phyloP scores from a whole-genome alignment of 805 yeast species.

The Hermanozyma aechmeae region DNA sequence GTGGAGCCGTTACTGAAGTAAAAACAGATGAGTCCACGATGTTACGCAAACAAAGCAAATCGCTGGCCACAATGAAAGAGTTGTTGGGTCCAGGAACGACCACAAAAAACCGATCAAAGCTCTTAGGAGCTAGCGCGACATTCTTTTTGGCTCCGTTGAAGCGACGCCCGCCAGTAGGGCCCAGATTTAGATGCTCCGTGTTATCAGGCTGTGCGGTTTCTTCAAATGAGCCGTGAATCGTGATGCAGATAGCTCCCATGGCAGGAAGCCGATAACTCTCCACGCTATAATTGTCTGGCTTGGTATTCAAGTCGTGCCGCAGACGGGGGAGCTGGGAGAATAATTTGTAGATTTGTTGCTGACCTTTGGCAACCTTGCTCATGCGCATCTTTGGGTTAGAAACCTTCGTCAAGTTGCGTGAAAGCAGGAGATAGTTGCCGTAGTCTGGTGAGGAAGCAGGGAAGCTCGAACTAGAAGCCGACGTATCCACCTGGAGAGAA shows the following conservation, averaged over 20 bases:
- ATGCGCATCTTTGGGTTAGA: slow-evolving; percentile 45
- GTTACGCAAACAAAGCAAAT: slow-evolving; percentile 50
- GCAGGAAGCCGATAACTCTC: slow-evolving; percentile 68
- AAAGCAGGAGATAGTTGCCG: slow-evolving; percentile 60
- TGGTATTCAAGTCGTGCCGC: slow-evolving; percentile 55
- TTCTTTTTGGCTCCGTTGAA: slow-evolving; percentile 13
- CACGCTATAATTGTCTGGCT: slow-evolving; percentile 62
- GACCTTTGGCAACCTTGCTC: slow-evolving; percentile 59
- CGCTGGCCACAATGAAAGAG: slow-evolving; percentile 77
- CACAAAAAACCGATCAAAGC: slow-evolving; percentile 82
- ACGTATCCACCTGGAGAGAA: slow-evolving; percentile 60
- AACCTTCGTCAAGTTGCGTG: slow-evolving; percentile 69
- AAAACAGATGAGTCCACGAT: slow-evolving; percentile 8
- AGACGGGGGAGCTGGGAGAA: slow-evolving; percentile 72
- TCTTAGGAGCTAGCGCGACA: slow-evolving; percentile 44
- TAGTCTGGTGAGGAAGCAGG: slow-evolving; percentile 25
- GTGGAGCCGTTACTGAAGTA: slow-evolving; percentile 1
- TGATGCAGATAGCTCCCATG: slow-evolving; percentile 67
- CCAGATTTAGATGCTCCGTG: slow-evolving; percentile 10
- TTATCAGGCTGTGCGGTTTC: slow-evolving; percentile 54
- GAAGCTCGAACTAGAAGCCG: slow-evolving; percentile 3
- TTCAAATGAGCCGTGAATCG: slow-evolving; percentile 76
- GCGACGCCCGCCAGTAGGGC: slow-evolving; percentile 7
- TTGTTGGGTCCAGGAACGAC: slow-evolving; percentile 64
- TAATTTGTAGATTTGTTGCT: slow-evolving; percentile 47